Evolutionary conservation across 768 basidiomycete species (phyloP).

Genomic region (Leccinum sublutescens): DNA sequence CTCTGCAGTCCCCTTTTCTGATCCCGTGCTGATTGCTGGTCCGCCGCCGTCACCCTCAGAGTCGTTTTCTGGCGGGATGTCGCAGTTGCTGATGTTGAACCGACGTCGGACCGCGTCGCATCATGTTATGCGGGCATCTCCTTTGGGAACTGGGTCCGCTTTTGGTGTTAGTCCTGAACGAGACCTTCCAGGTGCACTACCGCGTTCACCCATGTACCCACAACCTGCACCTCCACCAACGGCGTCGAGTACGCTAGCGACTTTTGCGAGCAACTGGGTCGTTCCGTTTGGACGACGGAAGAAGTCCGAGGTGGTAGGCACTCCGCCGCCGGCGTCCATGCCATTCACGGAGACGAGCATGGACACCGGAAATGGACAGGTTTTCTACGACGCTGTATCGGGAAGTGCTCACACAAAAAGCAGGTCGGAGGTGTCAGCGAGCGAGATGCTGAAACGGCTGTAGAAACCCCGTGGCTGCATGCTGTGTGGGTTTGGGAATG

Average conservation of each 20-base stretch:
- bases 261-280: constrained; percentile 63
- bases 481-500: background rate
- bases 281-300: constrained; percentile 62
- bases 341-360: constrained; percentile 8
- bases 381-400: constrained; percentile 16
- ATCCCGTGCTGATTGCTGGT: constrained; percentile 29
- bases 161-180: background rate
- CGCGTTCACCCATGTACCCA: constrained; percentile 1
- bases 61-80: constrained; percentile 61
- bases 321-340: constrained; percentile 4
- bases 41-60: constrained; percentile 62
- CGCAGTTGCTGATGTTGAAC: constrained; percentile 37
- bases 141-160: constrained; percentile 33
- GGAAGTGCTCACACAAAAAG: constrained; percentile 4
- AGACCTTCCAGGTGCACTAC: constrained; percentile 5
- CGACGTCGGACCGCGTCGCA: constrained; percentile 62
- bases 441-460: constrained; percentile 36
- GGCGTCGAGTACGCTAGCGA: constrained; percentile 53
- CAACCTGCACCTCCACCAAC: constrained; percentile 30
- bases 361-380: constrained; percentile 26
- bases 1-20: constrained; percentile 42
- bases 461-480: constrained; percentile 7
- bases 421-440: constrained; percentile 34
- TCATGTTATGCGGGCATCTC: constrained; percentile 51
- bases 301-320: constrained; percentile 16